Percentiles rank a stretch among this genome's conserved stretches.
Conservation (phyloP, 1,284 basidiomycete species). For the Malassezia vespertilionis region DNA sequence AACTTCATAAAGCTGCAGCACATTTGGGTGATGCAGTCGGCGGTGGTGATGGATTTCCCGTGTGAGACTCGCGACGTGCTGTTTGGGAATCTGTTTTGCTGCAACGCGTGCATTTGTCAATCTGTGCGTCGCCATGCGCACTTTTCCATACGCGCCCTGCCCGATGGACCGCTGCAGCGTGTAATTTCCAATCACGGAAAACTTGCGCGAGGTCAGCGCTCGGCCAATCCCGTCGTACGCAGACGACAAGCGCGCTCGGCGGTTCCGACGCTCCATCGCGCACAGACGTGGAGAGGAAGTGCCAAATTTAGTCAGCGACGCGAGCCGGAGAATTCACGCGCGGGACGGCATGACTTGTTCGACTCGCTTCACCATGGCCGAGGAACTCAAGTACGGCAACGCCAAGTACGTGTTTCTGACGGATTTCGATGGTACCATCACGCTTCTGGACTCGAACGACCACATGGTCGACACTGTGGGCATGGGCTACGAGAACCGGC, state of each 20-base stretch:
- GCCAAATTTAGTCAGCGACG: background rate
- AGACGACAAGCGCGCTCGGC: slow-evolving; percentile 55
- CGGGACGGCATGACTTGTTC: background rate
- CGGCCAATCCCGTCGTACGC: slow-evolving; percentile 95
- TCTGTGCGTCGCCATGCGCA: slow-evolving; percentile 81
- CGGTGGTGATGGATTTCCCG: slow-evolving; percentile 97
- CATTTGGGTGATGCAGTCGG: slow-evolving; percentile 82
- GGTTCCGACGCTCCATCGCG: slow-evolving; percentile 3
- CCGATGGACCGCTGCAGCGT: slow-evolving; percentile 89
- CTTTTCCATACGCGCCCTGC: slow-evolving; percentile 84
- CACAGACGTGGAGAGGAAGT: no score
- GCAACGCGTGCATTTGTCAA: slow-evolving; percentile 61
- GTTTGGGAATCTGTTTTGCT: slow-evolving; percentile 96
- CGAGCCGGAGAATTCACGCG: background rate
- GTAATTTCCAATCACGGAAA: slow-evolving; percentile 87
- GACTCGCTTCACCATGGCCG: slow-evolving; percentile 7
- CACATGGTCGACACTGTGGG: slow-evolving; percentile 47
- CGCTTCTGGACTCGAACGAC: slow-evolving; percentile 44
- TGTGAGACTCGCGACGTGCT: slow-evolving; percentile 60
- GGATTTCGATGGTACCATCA: slow-evolving; percentile 44
- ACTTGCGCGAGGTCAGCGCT: slow-evolving; percentile 75
- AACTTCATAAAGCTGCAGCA: slow-evolving; percentile 92
- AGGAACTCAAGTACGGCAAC: slow-evolving; percentile 32
- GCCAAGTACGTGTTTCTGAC: slow-evolving; percentile 44
- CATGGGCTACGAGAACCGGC: slow-evolving; percentile 45